Evolutionary conservation across 306 rosid genomes (phyloP).

Genomic region (Vigna mungo): DNA sequence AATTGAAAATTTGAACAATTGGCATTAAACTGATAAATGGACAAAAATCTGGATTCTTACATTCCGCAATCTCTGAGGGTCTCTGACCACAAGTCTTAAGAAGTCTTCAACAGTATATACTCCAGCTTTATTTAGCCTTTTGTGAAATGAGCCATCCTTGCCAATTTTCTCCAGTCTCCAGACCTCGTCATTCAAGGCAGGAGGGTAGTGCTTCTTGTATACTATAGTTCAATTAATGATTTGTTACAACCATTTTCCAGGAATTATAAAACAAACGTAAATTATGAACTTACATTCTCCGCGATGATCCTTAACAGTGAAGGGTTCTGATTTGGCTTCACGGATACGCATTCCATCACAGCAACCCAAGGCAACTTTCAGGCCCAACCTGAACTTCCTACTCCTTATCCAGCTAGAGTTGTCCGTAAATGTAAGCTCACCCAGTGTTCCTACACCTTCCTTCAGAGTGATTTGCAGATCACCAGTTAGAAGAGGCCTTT

Average conservation of each 20-base stretch:
- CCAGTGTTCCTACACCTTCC: conserved; percentile 84
- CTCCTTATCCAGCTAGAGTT: conserved; percentile 96
- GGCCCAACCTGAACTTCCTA: conserved; percentile 88
- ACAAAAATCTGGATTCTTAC: conserved; percentile 52
- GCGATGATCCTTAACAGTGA: conserved; percentile 90
- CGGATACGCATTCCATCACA: conserved; percentile 71
- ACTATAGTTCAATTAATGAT: conserved; percentile 52
- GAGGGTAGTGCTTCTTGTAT: conserved; percentile 93
- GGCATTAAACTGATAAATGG: conserved; percentile 19
- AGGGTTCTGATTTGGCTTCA: conserved; percentile 90
- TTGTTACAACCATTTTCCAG: conserved; percentile 22
- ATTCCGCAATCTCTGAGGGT: conserved; percentile 75
- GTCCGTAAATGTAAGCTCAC: conserved; percentile 86
- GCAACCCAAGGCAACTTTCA: conserved; percentile 66
- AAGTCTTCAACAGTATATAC: conserved; percentile 75
- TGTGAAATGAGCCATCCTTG: conserved; percentile 91
- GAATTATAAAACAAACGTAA: conserved; percentile 17
- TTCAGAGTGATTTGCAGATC: conserved; percentile 74
- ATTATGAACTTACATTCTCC: conserved; percentile 77
- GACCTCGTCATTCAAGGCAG: conserved; percentile 73
- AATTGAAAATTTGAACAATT: conserved; percentile 27
- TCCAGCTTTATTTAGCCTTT: conserved; percentile 76
- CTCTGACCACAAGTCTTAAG: conserved; percentile 79
- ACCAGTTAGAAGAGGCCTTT: conserved; percentile 85
- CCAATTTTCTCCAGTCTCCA: conserved; percentile 96